These are phyloP conservation scores for Durusdinium trenchii DNA, from an alignment of 73 alveolate species.

Conservation along the genomic window DNA sequence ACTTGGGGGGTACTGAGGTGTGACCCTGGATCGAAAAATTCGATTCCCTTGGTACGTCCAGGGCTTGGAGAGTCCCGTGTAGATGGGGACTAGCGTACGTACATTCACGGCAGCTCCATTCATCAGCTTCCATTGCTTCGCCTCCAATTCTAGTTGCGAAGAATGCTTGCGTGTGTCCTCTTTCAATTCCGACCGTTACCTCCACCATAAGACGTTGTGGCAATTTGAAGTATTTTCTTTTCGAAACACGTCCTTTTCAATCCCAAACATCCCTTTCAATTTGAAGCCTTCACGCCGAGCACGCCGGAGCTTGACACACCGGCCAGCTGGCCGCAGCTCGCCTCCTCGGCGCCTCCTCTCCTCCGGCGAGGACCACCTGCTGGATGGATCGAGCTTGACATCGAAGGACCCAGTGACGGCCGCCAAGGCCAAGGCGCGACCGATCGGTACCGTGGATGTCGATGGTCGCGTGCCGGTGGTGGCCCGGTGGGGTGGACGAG, in stretches of 20 bases:
- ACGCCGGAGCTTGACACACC: too few species aligned
- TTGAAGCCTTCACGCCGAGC: not conserved
- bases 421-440: constrained; percentile 49
- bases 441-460: not conserved
- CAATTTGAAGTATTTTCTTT: too few species aligned
- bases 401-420: constrained; percentile 57
- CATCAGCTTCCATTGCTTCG: too few species aligned
- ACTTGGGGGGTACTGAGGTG: constrained; percentile 3
- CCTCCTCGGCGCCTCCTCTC: not conserved
- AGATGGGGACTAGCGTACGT: not conserved
- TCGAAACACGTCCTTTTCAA: too few species aligned
- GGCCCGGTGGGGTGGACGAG: not conserved
- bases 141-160: too few species aligned
- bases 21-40: constrained; percentile 81
- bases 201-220: too few species aligned
- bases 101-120: too few species aligned
- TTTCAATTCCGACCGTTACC: too few species aligned
- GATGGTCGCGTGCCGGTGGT: not conserved
- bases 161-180: too few species aligned
- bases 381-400: constrained; percentile 77
- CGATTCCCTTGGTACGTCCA: constrained; percentile 86
- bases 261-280: not conserved
- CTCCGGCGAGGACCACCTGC: constrained; percentile 83
- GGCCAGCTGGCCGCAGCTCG: too few species aligned
- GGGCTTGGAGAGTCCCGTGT: constrained; percentile 1